These are phyloP conservation scores for Auriscalpium microsporum DNA, from an alignment of 768 basidiomycete genomes.

Conservation along the genomic window DNA sequence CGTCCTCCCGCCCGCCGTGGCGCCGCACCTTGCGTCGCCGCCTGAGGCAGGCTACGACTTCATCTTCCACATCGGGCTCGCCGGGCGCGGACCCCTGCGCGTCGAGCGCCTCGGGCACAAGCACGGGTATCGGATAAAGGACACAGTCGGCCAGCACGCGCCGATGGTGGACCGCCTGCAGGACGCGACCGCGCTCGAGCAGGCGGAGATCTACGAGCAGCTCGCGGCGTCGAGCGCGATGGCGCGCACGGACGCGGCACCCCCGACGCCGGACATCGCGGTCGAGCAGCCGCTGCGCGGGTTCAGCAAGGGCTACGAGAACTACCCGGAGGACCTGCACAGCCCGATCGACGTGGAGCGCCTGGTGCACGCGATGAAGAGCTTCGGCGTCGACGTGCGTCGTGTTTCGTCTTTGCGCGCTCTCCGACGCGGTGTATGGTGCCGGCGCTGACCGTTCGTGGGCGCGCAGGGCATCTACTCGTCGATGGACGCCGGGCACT, in stretches of 20 bases:
- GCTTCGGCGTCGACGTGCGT: constrained; percentile 39
- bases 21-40: constrained; percentile 33
- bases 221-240: constrained; percentile 16
- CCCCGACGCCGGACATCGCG: constrained; percentile 3
- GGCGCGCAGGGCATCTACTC: constrained; percentile 46
- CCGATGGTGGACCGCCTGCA: constrained; percentile 28
- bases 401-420: background rate
- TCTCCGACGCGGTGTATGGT: background rate
- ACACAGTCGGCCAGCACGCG: constrained; percentile 49
- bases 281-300: constrained; percentile 15
- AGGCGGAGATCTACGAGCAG: constrained; percentile 32
- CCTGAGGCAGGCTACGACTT: constrained; percentile 57
- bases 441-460: background rate
- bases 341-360: constrained; percentile 46
- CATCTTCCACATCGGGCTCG: constrained; percentile 64
- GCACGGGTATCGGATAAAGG: constrained; percentile 63
- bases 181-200: constrained; percentile 11
- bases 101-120: constrained; percentile 62
- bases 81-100: constrained; percentile 58
- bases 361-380: constrained; percentile 44
- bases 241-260: background rate
- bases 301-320: constrained; percentile 36
- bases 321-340: constrained; percentile 41
- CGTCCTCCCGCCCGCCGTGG: constrained; percentile 19
- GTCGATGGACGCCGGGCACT: constrained; percentile 71